Percentiles rank a stretch among this genome's conserved stretches.
Evolutionary conservation across 2,329 filamentous ascomycete genomes (phyloP).

Genomic region (Colletotrichum chlorophyti): DNA sequence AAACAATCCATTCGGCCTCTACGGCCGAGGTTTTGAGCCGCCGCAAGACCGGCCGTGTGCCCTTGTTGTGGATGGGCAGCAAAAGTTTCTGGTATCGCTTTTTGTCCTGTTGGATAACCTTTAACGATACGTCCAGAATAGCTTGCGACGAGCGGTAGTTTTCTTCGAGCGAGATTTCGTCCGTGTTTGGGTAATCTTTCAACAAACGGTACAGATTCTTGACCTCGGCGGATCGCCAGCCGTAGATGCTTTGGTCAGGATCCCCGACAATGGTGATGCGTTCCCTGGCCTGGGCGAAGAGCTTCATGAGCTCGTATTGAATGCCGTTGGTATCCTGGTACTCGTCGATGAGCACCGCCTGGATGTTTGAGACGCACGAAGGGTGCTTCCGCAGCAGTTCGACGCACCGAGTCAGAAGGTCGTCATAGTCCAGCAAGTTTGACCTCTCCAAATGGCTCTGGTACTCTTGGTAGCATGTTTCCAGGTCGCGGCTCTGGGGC

Average conservation of each 20-base stretch:
- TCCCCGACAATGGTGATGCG: slow-evolving; percentile 96
- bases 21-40: slow-evolving; percentile 71
- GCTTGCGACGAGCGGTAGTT: slow-evolving; percentile 92
- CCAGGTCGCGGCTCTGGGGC: slow-evolving; percentile 63
- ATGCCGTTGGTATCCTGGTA: slow-evolving; percentile 97
- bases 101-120: slow-evolving; percentile 89
- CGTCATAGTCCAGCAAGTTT: slow-evolving; percentile 93
- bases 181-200: slow-evolving; percentile 76
- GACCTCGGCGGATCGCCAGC: slow-evolving; percentile 92
- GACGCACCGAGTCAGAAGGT: slow-evolving; percentile 83
- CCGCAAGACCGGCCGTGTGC: slow-evolving; percentile 81
- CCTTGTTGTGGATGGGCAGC: slow-evolving; percentile 79
- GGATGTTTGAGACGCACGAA: slow-evolving; percentile 84
- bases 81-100: slow-evolving; percentile 81
- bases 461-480: slow-evolving; percentile 76
- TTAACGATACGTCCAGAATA: slow-evolving; percentile 80
- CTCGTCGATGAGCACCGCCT: slow-evolving; percentile 93
- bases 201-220: slow-evolving; percentile 85
- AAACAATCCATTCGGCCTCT: slow-evolving; percentile 89
- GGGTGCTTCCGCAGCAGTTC: slow-evolving; percentile 78
- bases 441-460: slow-evolving; percentile 76
- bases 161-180: slow-evolving; percentile 86
- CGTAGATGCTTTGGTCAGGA: slow-evolving; percentile 97
- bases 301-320: slow-evolving; percentile 92
- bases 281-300: slow-evolving; percentile 75